Evolutionary conservation across 2,329 filamentous ascomycete species (phyloP).

Genomic region (Colletotrichum lentis): DNA sequence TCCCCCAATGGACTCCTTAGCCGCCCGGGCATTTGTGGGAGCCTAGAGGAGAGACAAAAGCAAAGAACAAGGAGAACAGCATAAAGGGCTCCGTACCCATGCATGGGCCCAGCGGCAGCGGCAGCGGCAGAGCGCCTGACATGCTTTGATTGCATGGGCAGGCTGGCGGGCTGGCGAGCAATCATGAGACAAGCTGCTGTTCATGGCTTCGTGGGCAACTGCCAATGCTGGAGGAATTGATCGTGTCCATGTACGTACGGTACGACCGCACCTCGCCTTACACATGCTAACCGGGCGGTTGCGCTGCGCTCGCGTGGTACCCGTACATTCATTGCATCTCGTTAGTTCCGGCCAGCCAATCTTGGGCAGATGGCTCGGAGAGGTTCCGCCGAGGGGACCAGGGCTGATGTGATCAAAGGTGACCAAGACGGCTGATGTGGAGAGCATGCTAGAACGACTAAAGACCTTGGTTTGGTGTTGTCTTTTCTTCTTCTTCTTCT

Average conservation of each 20-base stretch:
- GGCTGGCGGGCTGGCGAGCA: not conserved
- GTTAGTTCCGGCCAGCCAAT: not conserved
- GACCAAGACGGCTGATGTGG: conserved; percentile 19
- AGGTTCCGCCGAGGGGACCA: conserved; percentile 12
- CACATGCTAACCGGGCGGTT: not conserved
- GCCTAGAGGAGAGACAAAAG: not conserved
- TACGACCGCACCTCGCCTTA: not conserved
- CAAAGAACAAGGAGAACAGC: not conserved
- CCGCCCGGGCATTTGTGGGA: not conserved
- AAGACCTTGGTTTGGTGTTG: not conserved
- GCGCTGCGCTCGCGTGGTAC: not conserved
- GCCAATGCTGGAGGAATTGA: not conserved
- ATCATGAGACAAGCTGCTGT: too few relatives aligned
- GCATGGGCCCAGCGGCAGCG: conserved; percentile 19
- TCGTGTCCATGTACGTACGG: not conserved
- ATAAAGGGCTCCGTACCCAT: conserved; percentile 9
- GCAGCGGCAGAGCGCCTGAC: conserved; percentile 18
- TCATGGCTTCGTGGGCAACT: not conserved
- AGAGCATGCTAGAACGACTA: conserved; percentile 2
- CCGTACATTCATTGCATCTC: not conserved
- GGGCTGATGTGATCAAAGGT: conserved; percentile 3
- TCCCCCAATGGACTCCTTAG: conserved; percentile 13
- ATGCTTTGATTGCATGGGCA: conserved; percentile 2
- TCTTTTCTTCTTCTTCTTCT: too few relatives aligned
- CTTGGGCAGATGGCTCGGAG: conserved; percentile 1